Percentiles rank a stretch among this genome's conserved stretches.
Evolutionary conservation across 2,329 filamentous ascomycete species (phyloP).

Genomic region (Parascedosporium putredinis): DNA sequence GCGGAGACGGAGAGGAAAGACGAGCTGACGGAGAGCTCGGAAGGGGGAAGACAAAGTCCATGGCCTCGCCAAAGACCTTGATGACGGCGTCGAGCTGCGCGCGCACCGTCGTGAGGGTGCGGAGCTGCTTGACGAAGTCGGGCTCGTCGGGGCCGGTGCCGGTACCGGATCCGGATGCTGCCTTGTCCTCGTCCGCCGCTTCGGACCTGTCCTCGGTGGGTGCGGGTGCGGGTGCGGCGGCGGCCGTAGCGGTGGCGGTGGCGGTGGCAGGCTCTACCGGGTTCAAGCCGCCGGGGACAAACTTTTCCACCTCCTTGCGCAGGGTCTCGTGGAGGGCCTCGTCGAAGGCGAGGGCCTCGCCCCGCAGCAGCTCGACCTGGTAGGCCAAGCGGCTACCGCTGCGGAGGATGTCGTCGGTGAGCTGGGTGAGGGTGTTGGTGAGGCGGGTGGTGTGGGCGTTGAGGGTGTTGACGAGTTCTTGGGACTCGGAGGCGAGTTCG

Average conservation of each 20-base stretch:
- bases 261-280: constrained; percentile 16
- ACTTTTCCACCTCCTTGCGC: constrained; percentile 60
- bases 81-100: constrained; percentile 81
- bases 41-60: constrained; percentile 88
- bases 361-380: constrained; percentile 86
- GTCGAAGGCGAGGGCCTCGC: constrained; percentile 70
- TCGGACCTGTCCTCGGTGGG: neutral
- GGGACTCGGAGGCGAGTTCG: constrained; percentile 72
- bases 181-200: constrained; percentile 12
- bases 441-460: constrained; percentile 80
- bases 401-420: constrained; percentile 90
- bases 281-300: constrained; percentile 47
- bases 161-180: too few relatives aligned
- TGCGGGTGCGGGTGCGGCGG: too few relatives aligned
- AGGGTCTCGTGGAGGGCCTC: constrained; percentile 68
- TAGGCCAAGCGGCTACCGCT: constrained; percentile 84
- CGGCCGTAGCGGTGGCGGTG: constrained; percentile 6
- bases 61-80: constrained; percentile 84
- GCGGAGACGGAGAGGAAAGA: constrained; percentile 86
- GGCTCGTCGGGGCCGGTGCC: constrained; percentile 34
- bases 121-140: constrained; percentile 64
- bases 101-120: constrained; percentile 73
- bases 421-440: constrained; percentile 69
- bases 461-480: constrained; percentile 75
- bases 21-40: constrained; percentile 71